A percentile compares a stretch with the other conserved stretches of the same genome.
Evolutionary conservation across 805 yeast species (phyloP).

Genomic region (Blastobotrys parvus): DNA sequence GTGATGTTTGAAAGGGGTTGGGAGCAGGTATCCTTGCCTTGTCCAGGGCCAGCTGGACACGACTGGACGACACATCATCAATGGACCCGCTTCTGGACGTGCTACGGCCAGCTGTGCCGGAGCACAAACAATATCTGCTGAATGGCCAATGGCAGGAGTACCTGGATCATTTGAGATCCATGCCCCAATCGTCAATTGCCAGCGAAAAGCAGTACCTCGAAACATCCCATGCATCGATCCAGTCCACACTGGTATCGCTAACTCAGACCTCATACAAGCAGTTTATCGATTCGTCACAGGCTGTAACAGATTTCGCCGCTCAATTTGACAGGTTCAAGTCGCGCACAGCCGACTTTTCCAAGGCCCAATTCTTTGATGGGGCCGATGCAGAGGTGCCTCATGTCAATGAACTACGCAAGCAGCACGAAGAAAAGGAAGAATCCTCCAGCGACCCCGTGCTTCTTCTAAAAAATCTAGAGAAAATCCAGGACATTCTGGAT

Average conservation of each 20-base stretch:
- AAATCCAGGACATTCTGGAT: slow-evolving; percentile 69
- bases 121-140: slow-evolving; percentile 2
- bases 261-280: slow-evolving; percentile 16
- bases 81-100: slow-evolving; percentile 20
- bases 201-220: slow-evolving; percentile 16
- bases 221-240: slow-evolving; percentile 13
- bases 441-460: slow-evolving; percentile 10
- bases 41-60: too few relatives aligned
- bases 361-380: slow-evolving; percentile 1
- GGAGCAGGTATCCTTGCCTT: too few relatives aligned
- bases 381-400: slow-evolving; percentile 8
- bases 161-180: slow-evolving; percentile 19
- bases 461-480: slow-evolving; percentile 45
- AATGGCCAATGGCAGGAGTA: slow-evolving; percentile 10
- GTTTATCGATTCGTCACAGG: slow-evolving; percentile 10
- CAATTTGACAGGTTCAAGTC: slow-evolving; percentile 9
- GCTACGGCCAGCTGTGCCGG: slow-evolving; percentile 12
- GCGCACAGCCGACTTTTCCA: slow-evolving; percentile 1
- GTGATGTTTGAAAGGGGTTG: background rate
- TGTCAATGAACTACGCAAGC: background rate
- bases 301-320: slow-evolving; percentile 5
- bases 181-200: slow-evolving; percentile 15
- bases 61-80: too few relatives aligned
- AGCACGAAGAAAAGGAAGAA: background rate
- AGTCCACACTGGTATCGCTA: slow-evolving; percentile 17